phyloP scores from a whole-genome alignment of 495 filamentous ascomycete species.

The Terfezia claveryi region DNA sequence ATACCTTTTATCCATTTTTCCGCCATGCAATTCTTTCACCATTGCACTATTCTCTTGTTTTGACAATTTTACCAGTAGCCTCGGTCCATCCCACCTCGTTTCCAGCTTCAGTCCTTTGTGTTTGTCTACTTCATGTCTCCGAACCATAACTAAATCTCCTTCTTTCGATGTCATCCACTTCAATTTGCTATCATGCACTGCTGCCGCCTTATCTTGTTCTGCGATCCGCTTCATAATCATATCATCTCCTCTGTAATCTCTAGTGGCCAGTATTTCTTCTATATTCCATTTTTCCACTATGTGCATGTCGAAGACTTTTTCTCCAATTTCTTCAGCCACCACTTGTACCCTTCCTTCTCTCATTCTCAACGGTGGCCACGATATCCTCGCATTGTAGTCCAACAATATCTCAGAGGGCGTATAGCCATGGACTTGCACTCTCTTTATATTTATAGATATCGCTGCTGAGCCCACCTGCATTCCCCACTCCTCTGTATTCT shows the following conservation, averaged over 20 bases:
- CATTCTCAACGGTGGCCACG: background rate
- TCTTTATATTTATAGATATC: background rate
- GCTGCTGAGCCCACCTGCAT: background rate
- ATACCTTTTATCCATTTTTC: no score
- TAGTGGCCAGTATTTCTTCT: background rate
- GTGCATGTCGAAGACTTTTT: background rate
- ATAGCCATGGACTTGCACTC: background rate
- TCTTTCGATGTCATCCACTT: no score
- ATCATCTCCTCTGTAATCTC: background rate
- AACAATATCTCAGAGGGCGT: slow-evolving; percentile 1
- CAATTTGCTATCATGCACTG: no score
- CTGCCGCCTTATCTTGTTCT: background rate
- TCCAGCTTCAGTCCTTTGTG: no score
- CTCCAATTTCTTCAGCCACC: background rate
- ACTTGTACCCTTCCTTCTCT: background rate
- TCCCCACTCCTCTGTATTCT: no score
- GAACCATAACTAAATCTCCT: no score
- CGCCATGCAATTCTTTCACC: no score
- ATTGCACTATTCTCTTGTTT: no score
- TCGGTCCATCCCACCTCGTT: no score
- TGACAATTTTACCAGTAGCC: no score
- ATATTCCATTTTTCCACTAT: background rate
- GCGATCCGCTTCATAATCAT: background rate
- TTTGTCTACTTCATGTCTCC: no score
- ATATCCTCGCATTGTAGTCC: background rate